Evolutionary conservation across 495 filamentous ascomycete species (phyloP).

Genomic region (Podospora pseudopauciseta): DNA sequence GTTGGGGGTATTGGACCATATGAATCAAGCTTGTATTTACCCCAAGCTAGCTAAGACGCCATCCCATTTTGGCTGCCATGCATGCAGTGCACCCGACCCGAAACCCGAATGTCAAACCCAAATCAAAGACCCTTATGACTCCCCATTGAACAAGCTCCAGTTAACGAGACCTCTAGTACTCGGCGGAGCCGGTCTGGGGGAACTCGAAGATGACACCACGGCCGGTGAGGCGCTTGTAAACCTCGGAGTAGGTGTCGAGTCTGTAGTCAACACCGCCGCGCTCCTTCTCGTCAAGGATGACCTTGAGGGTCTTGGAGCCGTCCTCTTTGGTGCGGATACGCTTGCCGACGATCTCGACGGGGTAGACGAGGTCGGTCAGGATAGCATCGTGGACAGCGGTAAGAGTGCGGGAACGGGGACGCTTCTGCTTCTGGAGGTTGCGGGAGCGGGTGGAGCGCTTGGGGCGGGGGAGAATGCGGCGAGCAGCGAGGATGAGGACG

Average conservation of each 20-base stretch:
- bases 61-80: constrained; percentile 35
- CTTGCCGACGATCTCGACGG: constrained; percentile 99
- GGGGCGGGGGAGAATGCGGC: constrained; percentile 96
- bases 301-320: constrained; percentile 94
- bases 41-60: constrained; percentile 40
- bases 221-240: constrained; percentile 93
- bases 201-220: constrained; percentile 96
- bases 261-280: constrained; percentile 96
- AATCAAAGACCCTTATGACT: constrained; percentile 28
- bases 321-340: constrained; percentile 94
- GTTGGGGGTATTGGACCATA: constrained; percentile 11
- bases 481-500: constrained; percentile 96
- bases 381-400: constrained; percentile 97
- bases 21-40: constrained; percentile 32
- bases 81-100: constrained; percentile 30
- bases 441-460: constrained; percentile 94
- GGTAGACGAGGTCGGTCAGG: constrained; percentile 94
- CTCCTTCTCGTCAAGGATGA: constrained; percentile 99
- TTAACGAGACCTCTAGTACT: constrained; percentile 62
- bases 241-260: constrained; percentile 98
- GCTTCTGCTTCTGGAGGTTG: constrained; percentile 94
- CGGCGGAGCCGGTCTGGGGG: constrained; percentile 68
- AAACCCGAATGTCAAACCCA: constrained; percentile 34
- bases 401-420: constrained; percentile 92
- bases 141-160: constrained; percentile 25